Evolutionary conservation across 345 rosid species (phyloP).

Genomic region (Populus euphratica): DNA sequence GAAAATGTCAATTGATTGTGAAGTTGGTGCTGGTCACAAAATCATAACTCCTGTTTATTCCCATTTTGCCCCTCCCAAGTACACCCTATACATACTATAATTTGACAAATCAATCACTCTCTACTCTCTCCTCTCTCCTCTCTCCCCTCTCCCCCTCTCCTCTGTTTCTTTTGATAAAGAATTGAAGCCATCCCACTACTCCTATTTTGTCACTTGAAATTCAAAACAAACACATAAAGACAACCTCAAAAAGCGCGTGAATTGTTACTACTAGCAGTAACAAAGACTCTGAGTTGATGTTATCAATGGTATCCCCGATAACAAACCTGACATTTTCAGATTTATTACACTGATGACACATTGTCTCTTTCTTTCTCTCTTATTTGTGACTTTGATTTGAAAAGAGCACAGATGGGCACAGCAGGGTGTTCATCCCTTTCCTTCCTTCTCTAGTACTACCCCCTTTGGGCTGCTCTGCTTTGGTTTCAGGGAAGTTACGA

Average conservation of each 20-base stretch:
- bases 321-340: constrained; percentile 15
- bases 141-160: neutral
- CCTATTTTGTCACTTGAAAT: no score
- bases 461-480: no score
- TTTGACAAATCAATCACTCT: neutral
- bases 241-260: constrained; percentile 3
- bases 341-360: neutral
- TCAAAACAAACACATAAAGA: neutral
- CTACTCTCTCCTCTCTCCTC: neutral
- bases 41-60: neutral
- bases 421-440: no score
- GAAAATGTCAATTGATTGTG: neutral
- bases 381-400: neutral
- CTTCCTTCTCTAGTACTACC: no score
- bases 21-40: neutral
- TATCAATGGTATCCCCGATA: neutral
- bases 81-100: neutral
- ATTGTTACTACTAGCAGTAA: neutral
- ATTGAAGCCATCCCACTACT: neutral
- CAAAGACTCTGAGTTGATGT: neutral
- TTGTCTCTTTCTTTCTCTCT: neutral
- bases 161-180: no score
- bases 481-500: neutral
- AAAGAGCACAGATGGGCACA: neutral
- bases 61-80: neutral